Base-by-base conservation (phyloP, 495 filamentous ascomycete species). In the Talaromyces thailandensis region DNA sequence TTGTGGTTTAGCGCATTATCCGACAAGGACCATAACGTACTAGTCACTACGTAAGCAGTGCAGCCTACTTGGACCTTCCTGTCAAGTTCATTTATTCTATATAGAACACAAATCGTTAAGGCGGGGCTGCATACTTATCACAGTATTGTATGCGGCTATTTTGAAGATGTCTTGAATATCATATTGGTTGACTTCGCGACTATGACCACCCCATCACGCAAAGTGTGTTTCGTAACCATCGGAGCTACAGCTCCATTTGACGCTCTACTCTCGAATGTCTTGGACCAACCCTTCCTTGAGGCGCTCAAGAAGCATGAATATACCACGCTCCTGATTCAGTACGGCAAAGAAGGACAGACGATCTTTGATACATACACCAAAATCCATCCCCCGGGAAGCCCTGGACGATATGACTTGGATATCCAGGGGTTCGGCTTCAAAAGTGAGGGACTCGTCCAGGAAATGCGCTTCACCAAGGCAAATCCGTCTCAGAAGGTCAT, bases 231-330 rank as follows among this genome's bases (percentile, higher is more conserved):
- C 61, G 88, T 97, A 26, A 97, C 94, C 0, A 85, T 95, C 31
- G 94, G 94, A 53, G 95, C 94, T 2, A 98, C 93, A 0, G 92
- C 93, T 3, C 80, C 86, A 18, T 98, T 98, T 72, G 76, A 82
- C 55, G 70, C 76, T 11, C 83, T 98, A 8, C 75, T 96, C 50
- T 70, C 79, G 23, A 84, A 89, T 53, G 77, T 86, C n/a, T 76
- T 92, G 57, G 74, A 77, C 26, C 75, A 81, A 2, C 56, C 69
- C 0, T 93, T 96, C 64, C 73, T 92, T 35, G 63, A 74, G 14
- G 74, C 79, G 14, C 78, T 96, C 12, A 65, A 72, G 23, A 57
- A 66, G 0, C 71, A 75, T 18, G 75, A 76, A 28, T 96, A 88
- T 72, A 86, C 85, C 0, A 70, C 85, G 60, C 77, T 97, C 7